Evolutionary conservation across 2,329 filamentous ascomycete species (phyloP).

Genomic region (Gnomoniopsis sp.): DNA sequence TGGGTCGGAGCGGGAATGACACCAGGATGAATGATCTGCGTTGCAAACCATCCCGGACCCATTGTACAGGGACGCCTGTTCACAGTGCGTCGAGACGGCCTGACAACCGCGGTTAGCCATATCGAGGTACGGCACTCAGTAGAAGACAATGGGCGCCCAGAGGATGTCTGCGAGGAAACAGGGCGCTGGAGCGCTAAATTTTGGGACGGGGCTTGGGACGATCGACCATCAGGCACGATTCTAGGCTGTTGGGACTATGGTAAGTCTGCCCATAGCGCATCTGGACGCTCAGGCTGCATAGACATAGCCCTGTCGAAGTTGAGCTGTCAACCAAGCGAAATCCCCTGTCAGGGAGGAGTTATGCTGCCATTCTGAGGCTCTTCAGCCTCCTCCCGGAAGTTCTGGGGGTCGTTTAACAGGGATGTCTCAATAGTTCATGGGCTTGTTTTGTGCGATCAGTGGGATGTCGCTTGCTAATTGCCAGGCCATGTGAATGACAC

Average conservation of each 20-base stretch:
- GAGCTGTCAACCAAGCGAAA: slow-evolving; percentile 16
- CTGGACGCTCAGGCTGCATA: background rate
- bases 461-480: background rate
- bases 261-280: background rate
- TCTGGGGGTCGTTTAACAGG: background rate
- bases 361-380: slow-evolving; percentile 4
- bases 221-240: background rate
- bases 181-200: background rate
- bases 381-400: slow-evolving; percentile 16
- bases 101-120: background rate
- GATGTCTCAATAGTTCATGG: slow-evolving; percentile 5
- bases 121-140: too few species aligned
- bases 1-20: slow-evolving; percentile 4
- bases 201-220: too few species aligned
- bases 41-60: background rate
- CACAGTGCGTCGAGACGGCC: background rate
- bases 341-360: slow-evolving; percentile 10
- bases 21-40: background rate
- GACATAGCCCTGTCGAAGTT: slow-evolving; percentile 12
- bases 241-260: too few species aligned
- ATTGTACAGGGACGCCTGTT: background rate
- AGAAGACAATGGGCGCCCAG: background rate
- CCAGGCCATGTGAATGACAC: background rate
- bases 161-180: background rate
- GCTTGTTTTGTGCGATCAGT: background rate